phyloP scores from a whole-genome alignment of 306 rosid species.

The Sphenostylis stenocarpa region DNA sequence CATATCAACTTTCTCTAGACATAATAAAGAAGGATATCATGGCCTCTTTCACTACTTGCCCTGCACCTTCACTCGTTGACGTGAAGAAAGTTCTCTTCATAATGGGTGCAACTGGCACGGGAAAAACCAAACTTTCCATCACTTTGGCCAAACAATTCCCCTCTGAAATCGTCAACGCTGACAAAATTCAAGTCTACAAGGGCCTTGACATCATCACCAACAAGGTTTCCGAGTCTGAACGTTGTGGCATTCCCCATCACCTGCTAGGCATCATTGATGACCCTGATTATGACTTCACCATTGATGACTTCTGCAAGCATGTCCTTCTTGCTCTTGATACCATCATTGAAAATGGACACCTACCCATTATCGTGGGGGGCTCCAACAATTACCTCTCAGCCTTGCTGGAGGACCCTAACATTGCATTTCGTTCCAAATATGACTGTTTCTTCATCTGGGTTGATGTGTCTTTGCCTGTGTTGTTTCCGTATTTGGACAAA shows the following conservation, averaged over 20 bases:
- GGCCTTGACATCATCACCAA: not conserved
- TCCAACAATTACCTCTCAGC: constrained; percentile 33
- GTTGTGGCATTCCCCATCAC: constrained; percentile 25
- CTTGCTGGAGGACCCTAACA: constrained; percentile 2
- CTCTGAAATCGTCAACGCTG: not conserved
- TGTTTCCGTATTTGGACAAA: not conserved
- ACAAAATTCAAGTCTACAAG: not conserved
- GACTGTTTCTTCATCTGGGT: constrained; percentile 37
- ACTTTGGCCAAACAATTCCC: not conserved
- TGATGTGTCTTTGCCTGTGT: constrained; percentile 16
- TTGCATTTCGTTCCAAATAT: constrained; percentile 29
- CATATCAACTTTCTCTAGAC: too few species aligned
- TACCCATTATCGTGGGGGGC: constrained; percentile 45
- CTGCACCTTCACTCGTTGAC: not conserved
- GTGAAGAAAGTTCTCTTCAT: not conserved
- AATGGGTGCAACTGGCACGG: constrained; percentile 10
- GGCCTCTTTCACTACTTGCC: not conserved
- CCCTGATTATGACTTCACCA: constrained; percentile 20
- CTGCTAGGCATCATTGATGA: constrained; percentile 19
- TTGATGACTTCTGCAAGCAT: constrained; percentile 16
- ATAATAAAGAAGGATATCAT: not conserved
- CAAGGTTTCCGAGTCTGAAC: not conserved
- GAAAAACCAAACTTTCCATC: not conserved
- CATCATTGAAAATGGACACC: not conserved
- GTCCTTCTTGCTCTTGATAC: not conserved